These are phyloP conservation scores for Phanerochaete sordida DNA, from an alignment of 768 basidiomycete genomes.

Conservation along the genomic window DNA sequence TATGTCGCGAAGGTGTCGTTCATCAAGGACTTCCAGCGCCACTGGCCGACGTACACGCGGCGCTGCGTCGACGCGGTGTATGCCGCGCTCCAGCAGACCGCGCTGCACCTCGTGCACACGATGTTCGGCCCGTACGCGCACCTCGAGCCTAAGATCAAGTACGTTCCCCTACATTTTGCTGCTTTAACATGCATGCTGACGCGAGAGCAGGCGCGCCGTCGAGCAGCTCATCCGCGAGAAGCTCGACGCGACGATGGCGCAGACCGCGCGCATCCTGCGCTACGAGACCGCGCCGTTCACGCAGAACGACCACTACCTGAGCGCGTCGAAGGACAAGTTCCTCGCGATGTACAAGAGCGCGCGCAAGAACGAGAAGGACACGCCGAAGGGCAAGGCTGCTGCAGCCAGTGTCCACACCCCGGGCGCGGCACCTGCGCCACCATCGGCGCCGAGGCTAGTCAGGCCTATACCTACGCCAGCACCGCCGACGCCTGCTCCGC, in stretches of 20 bases:
- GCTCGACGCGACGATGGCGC: background rate
- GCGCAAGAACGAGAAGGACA: slow-evolving; percentile 19
- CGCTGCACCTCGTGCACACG: slow-evolving; percentile 25
- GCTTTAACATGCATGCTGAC: background rate
- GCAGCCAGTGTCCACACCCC: no score
- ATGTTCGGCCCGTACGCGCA: slow-evolving; percentile 39
- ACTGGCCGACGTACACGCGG: slow-evolving; percentile 34
- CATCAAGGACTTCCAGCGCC: slow-evolving; percentile 33
- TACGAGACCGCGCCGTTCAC: slow-evolving; percentile 32
- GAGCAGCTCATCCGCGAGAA: slow-evolving; percentile 13
- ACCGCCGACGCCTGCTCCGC: background rate
- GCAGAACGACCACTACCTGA: slow-evolving; percentile 39
- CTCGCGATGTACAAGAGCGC: slow-evolving; percentile 34
- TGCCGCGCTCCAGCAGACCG: slow-evolving; percentile 27
- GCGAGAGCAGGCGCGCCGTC: slow-evolving; percentile 7
- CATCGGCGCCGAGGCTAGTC: no score
- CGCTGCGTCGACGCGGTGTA: slow-evolving; percentile 33
- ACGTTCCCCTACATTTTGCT: background rate
- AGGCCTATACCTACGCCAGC: background rate
- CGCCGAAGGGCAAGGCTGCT: no score
- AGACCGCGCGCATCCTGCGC: slow-evolving; percentile 8
- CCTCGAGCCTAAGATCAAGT: slow-evolving; percentile 36
- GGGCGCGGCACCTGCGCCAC: slow-evolving; percentile 15
- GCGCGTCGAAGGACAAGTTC: slow-evolving; percentile 30
- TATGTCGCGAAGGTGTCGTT: slow-evolving; percentile 37